These are phyloP conservation scores for Trichoderma gamsii DNA, from an alignment of 495 filamentous ascomycete species.

Conservation along the genomic window DNA sequence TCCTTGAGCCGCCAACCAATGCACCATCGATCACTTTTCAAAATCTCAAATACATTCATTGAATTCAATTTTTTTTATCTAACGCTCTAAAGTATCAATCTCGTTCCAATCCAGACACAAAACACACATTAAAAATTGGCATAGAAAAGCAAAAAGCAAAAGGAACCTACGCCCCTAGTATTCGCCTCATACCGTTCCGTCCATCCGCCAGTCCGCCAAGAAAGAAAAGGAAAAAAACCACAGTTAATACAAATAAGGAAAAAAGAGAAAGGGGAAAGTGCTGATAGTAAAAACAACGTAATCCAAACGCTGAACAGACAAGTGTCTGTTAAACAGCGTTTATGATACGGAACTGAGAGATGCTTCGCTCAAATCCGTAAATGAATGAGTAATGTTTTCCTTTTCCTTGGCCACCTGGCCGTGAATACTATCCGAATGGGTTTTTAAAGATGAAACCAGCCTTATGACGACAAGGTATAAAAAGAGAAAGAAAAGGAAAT, in stretches of 20 bases:
- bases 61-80: slow-evolving; percentile 10
- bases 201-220: slow-evolving; percentile 12
- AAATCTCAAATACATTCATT: background rate
- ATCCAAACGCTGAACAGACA: background rate
- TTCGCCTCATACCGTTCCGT: background rate
- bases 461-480: background rate
- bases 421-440: background rate
- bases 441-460: background rate
- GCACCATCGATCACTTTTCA: background rate
- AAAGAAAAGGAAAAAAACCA: background rate
- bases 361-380: background rate
- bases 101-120: slow-evolving; percentile 1
- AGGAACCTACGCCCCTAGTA: background rate
- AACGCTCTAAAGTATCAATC: slow-evolving; percentile 7
- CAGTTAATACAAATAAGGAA: background rate
- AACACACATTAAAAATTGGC: background rate
- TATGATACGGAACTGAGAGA: background rate
- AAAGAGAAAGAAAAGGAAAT: background rate
- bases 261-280: background rate
- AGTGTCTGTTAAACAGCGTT: background rate
- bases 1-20: no score
- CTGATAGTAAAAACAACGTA: background rate
- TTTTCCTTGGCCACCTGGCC: background rate
- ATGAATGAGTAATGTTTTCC: background rate
- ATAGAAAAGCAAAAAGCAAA: background rate